Evolutionary conservation across 106 monocot species (phyloP), one percentile per base, ranked within the genome.

Genomic region (Iris macrosiphon): DNA sequence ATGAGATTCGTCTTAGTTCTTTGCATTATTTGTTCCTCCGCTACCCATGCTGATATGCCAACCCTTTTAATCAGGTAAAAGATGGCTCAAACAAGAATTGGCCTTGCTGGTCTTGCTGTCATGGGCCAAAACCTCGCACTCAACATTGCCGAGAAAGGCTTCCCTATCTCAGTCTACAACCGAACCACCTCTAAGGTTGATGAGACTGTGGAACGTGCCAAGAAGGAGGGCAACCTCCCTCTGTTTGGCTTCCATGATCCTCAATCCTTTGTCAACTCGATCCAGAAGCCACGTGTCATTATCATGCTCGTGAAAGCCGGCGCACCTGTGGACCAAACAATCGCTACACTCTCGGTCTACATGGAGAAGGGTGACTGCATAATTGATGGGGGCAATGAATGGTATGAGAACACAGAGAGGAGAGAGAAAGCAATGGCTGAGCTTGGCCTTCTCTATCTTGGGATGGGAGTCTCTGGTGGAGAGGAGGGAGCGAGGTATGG

Each of bases 391-490:
- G 78, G 78, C 27, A 78, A 78, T 22, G 78, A 78, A n/a, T 78
- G 78, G 78, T 78, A 78, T 1, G 78, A 78, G 41, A 78, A 78
- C 58, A 78, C 78, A 0, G 78, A 78, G 68, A 67, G 78, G 58
- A 72, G 78, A 47, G 78, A 72, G 58, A 72, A 78, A 27, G 72
- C 57, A 6, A 59, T 78, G 78, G 61, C 72, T n/a, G 72, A 78
- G 26, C 61, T 25, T 37, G 78, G 72, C 18, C 62, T 78, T 10
- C 78, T 78, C 31, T 78, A 72, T 66, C 68, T 78, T 9, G 78
- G 78, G 21, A 78, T 78, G 78, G 78, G 78, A 45, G 78, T 78
- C 14, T 78, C 78, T n/a, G 78, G 78, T 15, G 78, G 78, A 26
- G 78, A 78, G 54, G 78, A 78, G 31, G 78, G 78, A 31, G 78